Conservation (phyloP, 2,329 filamentous ascomycete species). For the Colletotrichum acutatum region DNA sequence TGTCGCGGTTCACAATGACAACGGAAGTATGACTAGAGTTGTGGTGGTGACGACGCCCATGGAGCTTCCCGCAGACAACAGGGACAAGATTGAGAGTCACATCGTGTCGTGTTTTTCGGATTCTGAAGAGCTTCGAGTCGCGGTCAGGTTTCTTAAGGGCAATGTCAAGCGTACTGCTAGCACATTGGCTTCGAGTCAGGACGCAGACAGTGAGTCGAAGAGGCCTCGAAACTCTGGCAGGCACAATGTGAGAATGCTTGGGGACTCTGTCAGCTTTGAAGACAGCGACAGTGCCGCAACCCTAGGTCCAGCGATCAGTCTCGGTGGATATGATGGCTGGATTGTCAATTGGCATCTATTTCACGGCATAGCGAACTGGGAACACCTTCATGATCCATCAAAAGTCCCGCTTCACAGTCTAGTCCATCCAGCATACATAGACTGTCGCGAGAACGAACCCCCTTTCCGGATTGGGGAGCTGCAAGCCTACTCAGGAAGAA, state of each 20-base stretch:
- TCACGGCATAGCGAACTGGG: background rate
- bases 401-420: background rate
- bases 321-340: background rate
- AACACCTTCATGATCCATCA: background rate
- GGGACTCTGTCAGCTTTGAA: slow-evolving; percentile 2
- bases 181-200: background rate
- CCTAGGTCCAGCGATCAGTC: background rate
- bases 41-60: slow-evolving; percentile 4
- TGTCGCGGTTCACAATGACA: no score
- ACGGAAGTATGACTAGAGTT: no score
- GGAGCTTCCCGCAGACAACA: background rate
- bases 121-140: background rate
- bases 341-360: slow-evolving; percentile 17
- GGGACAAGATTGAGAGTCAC: background rate
- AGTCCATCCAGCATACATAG: slow-evolving; percentile 1
- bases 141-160: background rate
- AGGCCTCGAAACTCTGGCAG: background rate
- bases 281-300: background rate
- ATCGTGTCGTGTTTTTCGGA: background rate
- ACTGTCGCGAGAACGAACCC: background rate
- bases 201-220: background rate
- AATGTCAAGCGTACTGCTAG: background rate
- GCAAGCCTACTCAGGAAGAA: background rate
- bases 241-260: background rate
- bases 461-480: background rate